A percentile compares a stretch with the other conserved stretches of the same genome.
These are phyloP conservation scores for Eutrema yunnanense DNA, from an alignment of 345 rosid species.

Conservation along the genomic window DNA sequence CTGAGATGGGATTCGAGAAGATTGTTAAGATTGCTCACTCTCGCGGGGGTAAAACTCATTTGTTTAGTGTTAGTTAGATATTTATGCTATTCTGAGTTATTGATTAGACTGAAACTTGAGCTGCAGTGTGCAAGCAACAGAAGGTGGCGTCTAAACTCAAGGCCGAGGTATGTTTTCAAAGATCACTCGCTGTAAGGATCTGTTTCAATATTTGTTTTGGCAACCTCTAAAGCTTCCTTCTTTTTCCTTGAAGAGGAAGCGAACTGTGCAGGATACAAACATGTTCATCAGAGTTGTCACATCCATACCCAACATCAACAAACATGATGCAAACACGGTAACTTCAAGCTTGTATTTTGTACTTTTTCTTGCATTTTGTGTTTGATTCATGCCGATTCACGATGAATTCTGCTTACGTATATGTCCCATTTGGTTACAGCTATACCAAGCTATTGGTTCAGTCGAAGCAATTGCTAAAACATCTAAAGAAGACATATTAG, in stretches of 20 bases:
- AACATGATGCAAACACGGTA: slow-evolving; percentile 83
- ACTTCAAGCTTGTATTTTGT: neutral
- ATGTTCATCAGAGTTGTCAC: slow-evolving; percentile 57
- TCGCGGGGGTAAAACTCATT: slow-evolving; percentile 57
- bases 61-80: neutral
- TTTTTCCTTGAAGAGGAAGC: slow-evolving; percentile 49
- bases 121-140: slow-evolving; percentile 78
- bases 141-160: slow-evolving; percentile 59
- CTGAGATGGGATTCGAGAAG: slow-evolving; percentile 96
- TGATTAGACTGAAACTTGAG: neutral
- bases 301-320: slow-evolving; percentile 73
- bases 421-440: slow-evolving; percentile 38
- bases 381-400: neutral
- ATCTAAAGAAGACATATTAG: slow-evolving; percentile 63
- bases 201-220: neutral
- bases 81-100: neutral
- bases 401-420: neutral
- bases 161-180: slow-evolving; percentile 56
- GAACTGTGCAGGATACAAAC: slow-evolving; percentile 52
- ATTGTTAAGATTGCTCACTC: slow-evolving; percentile 78
- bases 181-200: neutral
- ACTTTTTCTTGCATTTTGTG: neutral
- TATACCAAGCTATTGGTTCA: slow-evolving; percentile 85
- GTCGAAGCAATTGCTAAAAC: slow-evolving; percentile 79
- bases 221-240: neutral